Base-by-base conservation (phyloP, 306 rosid species). In the Vachellia pachyceras region DNA sequence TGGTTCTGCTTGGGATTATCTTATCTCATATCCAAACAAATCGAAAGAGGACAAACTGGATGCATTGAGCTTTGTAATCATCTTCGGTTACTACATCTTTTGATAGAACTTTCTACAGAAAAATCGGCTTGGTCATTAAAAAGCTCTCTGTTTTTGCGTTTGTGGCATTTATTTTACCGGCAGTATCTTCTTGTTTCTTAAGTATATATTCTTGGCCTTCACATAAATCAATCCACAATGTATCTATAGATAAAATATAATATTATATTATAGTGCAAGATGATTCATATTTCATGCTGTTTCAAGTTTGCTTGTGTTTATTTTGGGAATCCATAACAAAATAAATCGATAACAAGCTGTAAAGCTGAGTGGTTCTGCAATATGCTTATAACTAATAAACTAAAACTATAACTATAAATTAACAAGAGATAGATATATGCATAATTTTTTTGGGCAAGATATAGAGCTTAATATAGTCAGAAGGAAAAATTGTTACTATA, bases 11-110 rank as follows among this genome's bases (percentile, higher is more conserved):
- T 45, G 42, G 74, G 46, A 49, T 68, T 69, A n/a, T 61, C 64
- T 71, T 33, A 36, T 79, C 18, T 47, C 76, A 52, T 61, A 12
- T 23, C 41, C 67, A 84, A 46, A 77, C 84, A 84, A 17, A 71
- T 3, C 61, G 66, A 77, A 76, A 76, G 46, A 72, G 73, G 73
- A 80, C 85, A 80, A 80, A 17, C 17, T 77, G 37, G 65, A 71
- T 65, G 23, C 77, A 35, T 73, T 66, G 69, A 77, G 72, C 83
- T 57, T 77, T 58, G 83, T 70, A 67, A 36, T 81, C 65, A 85
- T 85, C 83, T 72, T 77, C 67, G 6, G 77, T 37, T 57, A 60
- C 69, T 47, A 68, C 73, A 44, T 70, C 66, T 79, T 72, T 74
- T 42, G 55, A 65, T 67, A 57, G 6, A 54, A 67, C 77, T 79